These are phyloP conservation scores for Euphorbia tirucalli DNA, from an alignment of 345 rosid species.

Conservation along the genomic window DNA sequence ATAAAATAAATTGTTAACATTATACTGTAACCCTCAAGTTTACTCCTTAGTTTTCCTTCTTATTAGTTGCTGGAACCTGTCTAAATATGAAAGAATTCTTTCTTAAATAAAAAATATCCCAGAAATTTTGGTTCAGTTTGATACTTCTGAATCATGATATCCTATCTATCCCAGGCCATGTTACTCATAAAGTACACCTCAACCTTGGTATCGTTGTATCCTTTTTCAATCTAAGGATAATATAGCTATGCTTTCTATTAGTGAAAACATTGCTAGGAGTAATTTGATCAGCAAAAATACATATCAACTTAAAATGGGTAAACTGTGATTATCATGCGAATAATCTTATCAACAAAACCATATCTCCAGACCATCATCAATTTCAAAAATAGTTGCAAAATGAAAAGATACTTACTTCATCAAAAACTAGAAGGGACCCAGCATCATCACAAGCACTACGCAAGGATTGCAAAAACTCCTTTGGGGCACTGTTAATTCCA, in stretches of 20 bases:
- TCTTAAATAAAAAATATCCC: background rate
- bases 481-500: conserved; percentile 73
- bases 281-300: background rate
- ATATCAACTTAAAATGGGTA: background rate
- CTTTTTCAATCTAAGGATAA: background rate
- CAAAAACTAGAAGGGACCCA: conserved; percentile 82
- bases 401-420: conserved; percentile 53
- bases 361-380: background rate
- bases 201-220: background rate
- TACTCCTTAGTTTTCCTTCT: background rate
- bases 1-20: background rate
- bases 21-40: background rate
- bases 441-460: conserved; percentile 74
- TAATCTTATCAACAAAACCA: background rate
- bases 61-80: background rate
- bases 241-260: background rate
- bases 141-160: background rate
- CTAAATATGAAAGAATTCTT: background rate
- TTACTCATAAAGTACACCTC: background rate
- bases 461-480: conserved; percentile 64
- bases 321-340: background rate
- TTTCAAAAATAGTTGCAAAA: background rate
- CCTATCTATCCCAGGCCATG: background rate
- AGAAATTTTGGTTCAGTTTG: background rate
- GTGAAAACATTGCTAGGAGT: background rate